Conservation (phyloP, 2,329 filamentous ascomycete genomes). For the Calonectria honghensis region DNA sequence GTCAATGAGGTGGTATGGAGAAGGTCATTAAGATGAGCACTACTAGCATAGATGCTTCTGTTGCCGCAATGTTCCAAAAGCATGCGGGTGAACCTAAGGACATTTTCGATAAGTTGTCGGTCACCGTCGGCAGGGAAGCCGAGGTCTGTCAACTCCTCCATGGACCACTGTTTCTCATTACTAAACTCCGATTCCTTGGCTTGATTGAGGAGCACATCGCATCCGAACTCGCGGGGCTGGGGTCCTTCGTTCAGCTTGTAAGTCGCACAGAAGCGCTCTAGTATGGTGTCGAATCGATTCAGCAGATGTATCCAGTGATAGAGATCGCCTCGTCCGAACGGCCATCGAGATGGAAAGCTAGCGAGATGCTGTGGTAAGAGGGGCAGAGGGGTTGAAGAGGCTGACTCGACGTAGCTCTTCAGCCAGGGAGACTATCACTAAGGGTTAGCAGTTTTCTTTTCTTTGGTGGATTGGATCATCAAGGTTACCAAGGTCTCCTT, state of each 20-base stretch:
- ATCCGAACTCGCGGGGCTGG: slow-evolving; percentile 85
- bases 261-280: slow-evolving; percentile 86
- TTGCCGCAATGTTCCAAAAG: slow-evolving; percentile 97
- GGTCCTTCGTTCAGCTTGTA: slow-evolving; percentile 89
- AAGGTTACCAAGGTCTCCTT: slow-evolving; percentile 78
- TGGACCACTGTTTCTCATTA: slow-evolving; percentile 67
- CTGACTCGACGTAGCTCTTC: slow-evolving; percentile 84
- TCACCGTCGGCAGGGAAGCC: slow-evolving; percentile 87
- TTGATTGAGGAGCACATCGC: slow-evolving; percentile 78
- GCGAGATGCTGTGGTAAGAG: slow-evolving; percentile 85
- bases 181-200: slow-evolving; percentile 70
- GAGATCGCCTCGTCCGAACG: slow-evolving; percentile 94
- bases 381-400: slow-evolving; percentile 81
- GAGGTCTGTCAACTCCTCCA: slow-evolving; percentile 70
- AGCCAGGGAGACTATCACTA: slow-evolving; percentile 86
- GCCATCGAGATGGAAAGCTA: slow-evolving; percentile 92
- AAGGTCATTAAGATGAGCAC: slow-evolving; percentile 89
- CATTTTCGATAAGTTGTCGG: slow-evolving; percentile 83
- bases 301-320: slow-evolving; percentile 98
- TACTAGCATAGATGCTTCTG: slow-evolving; percentile 96
- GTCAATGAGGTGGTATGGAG: slow-evolving; percentile 90
- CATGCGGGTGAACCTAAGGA: slow-evolving; percentile 90
- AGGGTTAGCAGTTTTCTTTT: slow-evolving; percentile 51
- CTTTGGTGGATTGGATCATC: neutral
- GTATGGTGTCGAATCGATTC: slow-evolving; percentile 92